Base-by-base conservation (phyloP, 257 asterid genomes). In the Catharanthus roseus region DNA sequence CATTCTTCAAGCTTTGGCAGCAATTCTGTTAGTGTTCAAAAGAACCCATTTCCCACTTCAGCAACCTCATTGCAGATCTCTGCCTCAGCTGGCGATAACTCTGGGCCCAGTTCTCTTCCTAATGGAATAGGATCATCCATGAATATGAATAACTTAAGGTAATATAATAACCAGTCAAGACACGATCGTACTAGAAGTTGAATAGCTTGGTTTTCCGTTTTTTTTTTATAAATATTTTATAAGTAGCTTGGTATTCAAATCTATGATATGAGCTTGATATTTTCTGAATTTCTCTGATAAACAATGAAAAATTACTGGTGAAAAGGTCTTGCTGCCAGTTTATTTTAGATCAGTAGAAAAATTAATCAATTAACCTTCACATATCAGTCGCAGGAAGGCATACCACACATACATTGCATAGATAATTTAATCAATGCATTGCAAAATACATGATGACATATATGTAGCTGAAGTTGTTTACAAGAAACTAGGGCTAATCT, bases 21-120 rank as follows among this genome's bases (percentile, higher is more conserved):
- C 71, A 79, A 61, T 65, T 61, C 77, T n/a, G 28, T 68, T 49
- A 81, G 77, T 58, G 74, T 83, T 45, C 80, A 66, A 55, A 76
- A 50, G 78, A 87, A 86, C 76, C 79, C 82, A 1, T 84, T 83
- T 77, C 78, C 88, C 66, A 73, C 84, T 65, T 80, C 83, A 6
- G 24, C 83, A 53, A 76, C 63, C 69, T 61, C 87, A 34, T 66
- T 82, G 8, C 91, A 75, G 69, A 31, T 75, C 69, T 80, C 83
- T 77, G 80, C 72, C 85, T 56, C 65, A 13, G 64, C 70, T 45
- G 56, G 33, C 73, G 80, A 66, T 74, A 10, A 63, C 9, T 36
- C 49, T 51, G 66, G 47, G 38, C 26, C 62, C 61, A 63, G 44
- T 72, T 53, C 74, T 74, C 67, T 56, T 49, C 68, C 75, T 21